Evolutionary conservation across 179 eudicot species (phyloP), one percentile per base, ranked within the genome.

Genomic region (Drosera spatulata): DNA sequence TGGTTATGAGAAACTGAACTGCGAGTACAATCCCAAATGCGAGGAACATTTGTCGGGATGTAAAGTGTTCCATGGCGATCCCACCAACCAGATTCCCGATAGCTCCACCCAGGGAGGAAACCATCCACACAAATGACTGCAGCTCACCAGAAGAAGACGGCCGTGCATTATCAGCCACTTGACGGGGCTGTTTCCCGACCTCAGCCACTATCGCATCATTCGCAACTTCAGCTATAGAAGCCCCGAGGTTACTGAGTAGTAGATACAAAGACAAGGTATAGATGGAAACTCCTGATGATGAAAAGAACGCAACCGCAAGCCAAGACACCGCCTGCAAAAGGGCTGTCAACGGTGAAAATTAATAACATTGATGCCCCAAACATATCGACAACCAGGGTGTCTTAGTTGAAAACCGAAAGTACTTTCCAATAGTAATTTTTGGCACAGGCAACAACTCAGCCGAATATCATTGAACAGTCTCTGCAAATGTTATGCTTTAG

Each of bases 181-280:
- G 63, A 22, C 66, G 55, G n/a, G 76, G 66, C 13, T 80, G 77
- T 59, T 84, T 84, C 55, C 80, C 78, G 43, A 80, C 68, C 70
- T 91, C 98, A 14, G 96, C 95, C 39, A 91, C 95, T 39, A 91
- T 77, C 59, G 98, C 98, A 72, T 91, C 98, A 61, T 89, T 91
- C 46, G 98, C 95, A 62, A 91, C 98, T 72, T 89, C 96, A 39
- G 76, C 85, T 62, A 91, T 59, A 7, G 96, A 86, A 45, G 96
- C 96, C 40, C 98, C 98, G 53, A 91, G 72, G 70, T 91, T 91
- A 12, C 96, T 78, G 33, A 33, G 79, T 22, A 88, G 93, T 58
- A 91, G 96, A 77, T 71, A 91, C 15, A 86, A 45, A n/a, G 87
- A 79, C 50, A 91, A 59, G 39, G 71, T 73, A 53, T 71, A 75